Evolutionary conservation across 1,284 basidiomycete species (phyloP), one percentile per base, ranked within the genome.

Genomic region (Coniferiporia sulphurascens): DNA sequence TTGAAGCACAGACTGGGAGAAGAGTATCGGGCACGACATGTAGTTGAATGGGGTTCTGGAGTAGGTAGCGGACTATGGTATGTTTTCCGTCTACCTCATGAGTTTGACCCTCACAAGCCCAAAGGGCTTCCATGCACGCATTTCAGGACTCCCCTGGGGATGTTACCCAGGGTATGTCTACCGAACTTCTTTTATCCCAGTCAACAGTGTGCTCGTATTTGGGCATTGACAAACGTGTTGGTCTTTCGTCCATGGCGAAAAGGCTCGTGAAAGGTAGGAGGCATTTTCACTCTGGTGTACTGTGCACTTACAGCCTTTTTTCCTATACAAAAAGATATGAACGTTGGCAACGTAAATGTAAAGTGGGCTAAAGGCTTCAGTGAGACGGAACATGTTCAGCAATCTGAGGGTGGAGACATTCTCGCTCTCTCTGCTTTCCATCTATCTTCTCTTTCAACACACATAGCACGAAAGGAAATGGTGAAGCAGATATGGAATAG

Each of bases 401-500:
- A 68, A 48, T 36, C 61, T 3, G 63, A 74, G 27, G 82, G 81
- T 4, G 69, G 72, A 13, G 75, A 82, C 44, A 83, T 86, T 5
- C 70, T 98, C 41, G 92, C 89, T 0, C 70, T 99, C 36, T 93
- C 91, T 19, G 90, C 95, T 0, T 98, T 96, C 73, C 79, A 87
- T 66, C 77, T 99, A 0, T 87, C 90, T 13, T 83, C 89, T 6
- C 76, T 95, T 13, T 76, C 84, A 1, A 86, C 79, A 9, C 72
- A 83, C 46, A 66, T 82, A 7, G 80, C 84, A 4, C 83, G 89
- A 52, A 87, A 86, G 71, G 75, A 79, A 3, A 71, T 93, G 48
- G 79, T 95, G 6, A 85, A 87, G 65, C 84, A 91, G 66, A 89
- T 96, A 80, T 97, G 94, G 94, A 80, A 91, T 52, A 93, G 90